phyloP scores from a whole-genome alignment of 495 filamentous ascomycete species.

The Annulohypoxylon maeteangense region DNA sequence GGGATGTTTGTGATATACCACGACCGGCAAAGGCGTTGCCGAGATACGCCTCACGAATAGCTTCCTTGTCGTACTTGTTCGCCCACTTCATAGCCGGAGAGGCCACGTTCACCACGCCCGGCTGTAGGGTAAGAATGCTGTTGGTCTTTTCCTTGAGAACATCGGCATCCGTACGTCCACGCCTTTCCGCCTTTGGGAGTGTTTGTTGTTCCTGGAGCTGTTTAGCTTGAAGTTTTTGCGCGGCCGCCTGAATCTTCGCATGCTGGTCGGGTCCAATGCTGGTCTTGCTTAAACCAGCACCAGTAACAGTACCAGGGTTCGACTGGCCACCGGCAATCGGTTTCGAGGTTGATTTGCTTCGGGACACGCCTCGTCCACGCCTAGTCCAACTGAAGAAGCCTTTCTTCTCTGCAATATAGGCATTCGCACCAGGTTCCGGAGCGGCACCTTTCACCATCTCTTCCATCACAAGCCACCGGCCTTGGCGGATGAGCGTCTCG shows the following conservation, averaged over 20 bases:
- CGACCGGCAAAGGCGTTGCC: conserved; percentile 75
- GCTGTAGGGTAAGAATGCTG: conserved; percentile 90
- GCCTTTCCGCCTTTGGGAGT: conserved; percentile 47
- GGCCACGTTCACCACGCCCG: conserved; percentile 85
- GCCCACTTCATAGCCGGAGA: conserved; percentile 97
- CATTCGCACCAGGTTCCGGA: conserved; percentile 81
- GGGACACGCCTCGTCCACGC: conserved; percentile 70
- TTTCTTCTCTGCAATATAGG: conserved; percentile 95
- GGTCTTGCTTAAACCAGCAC: conserved; percentile 73
- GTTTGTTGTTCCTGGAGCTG: conserved; percentile 51
- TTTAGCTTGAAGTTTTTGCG: conserved; percentile 78
- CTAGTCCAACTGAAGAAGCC: conserved; percentile 85
- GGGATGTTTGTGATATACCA: conserved; percentile 54
- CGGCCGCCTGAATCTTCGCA: conserved; percentile 89
- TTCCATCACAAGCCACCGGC: conserved; percentile 93
- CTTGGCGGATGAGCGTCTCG: conserved; percentile 82
- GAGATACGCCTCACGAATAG: conserved; percentile 83
- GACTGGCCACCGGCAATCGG: conserved; percentile 51
- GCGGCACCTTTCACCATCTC: conserved; percentile 96
- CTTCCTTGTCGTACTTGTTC: conserved; percentile 85
- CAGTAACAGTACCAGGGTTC: conserved; percentile 55
- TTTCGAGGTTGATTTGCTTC: conserved; percentile 74
- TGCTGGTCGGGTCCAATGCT: conserved; percentile 94
- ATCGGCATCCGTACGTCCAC: conserved; percentile 65
- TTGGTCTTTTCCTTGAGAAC: conserved; percentile 78